Evolutionary conservation across 306 rosid genomes (phyloP), one percentile per base, ranked within the genome.

Genomic region (Medicago ruthenica): DNA sequence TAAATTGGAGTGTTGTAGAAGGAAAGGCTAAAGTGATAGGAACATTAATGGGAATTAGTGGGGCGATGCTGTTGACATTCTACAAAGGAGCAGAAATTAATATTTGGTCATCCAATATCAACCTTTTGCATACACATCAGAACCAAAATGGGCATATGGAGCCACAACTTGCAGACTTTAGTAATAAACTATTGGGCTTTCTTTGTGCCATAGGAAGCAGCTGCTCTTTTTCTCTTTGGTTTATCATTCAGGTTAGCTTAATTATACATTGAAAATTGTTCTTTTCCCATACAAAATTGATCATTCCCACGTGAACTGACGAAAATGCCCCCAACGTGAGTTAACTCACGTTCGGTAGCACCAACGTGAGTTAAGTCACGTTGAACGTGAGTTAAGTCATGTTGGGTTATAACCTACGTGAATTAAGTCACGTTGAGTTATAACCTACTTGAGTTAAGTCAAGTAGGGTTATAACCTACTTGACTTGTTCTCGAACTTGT

Each of bases 21-120:
- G 93, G 91, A 20, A 82, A 60, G 59, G 89, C 87, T 0, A 89
- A 85, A 58, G 62, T 89, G 39, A 37, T 72, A 10, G 93, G 93
- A 12, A 77, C 88, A 4, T 1, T 75, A 40, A 27, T 72, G 0
- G 88, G 87, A 12, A 41, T 87, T 3, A 66, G 86, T 71, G 89
- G 93, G 48, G 91, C 91, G 15, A 83, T 76, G 89, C 0, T 87
- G 24, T 22, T 87, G 67, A 81, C 80, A 1, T 85, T 89, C 62
- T 75, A 79, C 80, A 85, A 83, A 76, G 93, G 91, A 15, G 5
- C 9, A 14, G 68, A 76, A 21, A 73, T 87, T 39, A 18, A 89
- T 5, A 63, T 79, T 6, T 74, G 85, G 83, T 58, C 87, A 9
- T 61, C 60, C 6, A 79, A 80, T 24, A 64, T 51, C 37, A 54